Evolutionary conservation across 2,329 filamentous ascomycete genomes (phyloP), one percentile per base, ranked within the genome.

Genomic region (Shiraia bambusicola): DNA sequence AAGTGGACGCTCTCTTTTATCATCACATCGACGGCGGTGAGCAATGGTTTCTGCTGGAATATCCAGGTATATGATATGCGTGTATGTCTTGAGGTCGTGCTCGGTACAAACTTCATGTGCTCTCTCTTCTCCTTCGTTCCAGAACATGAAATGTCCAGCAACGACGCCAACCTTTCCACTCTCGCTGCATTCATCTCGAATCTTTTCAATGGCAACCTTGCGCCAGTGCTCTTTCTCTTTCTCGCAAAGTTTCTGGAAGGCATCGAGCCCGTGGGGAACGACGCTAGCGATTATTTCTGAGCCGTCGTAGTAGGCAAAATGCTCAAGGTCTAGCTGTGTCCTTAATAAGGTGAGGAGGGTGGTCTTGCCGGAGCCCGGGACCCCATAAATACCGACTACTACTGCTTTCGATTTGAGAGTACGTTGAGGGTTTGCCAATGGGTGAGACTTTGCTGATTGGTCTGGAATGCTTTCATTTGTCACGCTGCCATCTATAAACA

Each of bases 51-150:
- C 51, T 0, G 69, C 47, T 2, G 67, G 50, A 1, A 72, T 52
- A 30, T 78, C 61, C 19, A 84, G 53, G 51, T 84, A 84, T 10
- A 85, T 30, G 11, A 86, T 78, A 49, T 84, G 79, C 0, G 78
- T 81, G 55, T 73, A 84, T 0, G 60, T 69, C 0, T 66, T 30
- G 3, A 74, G 34, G 41, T 84, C 80, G 6, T 52, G 63, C 2
- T 60, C 9, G 0, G 76, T 82, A 36, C 61, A 70, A 0, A 79
- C 70, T 12, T 22, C 16, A 2, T 17, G 1, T 3, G 37, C 39
- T 24, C 11, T 9, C 3, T 16, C 27, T 14, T 56, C 43, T 0
- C 70, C 52, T 1, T 56, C 69, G 0, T 45, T 3, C 76, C 77
- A 82, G 49, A 83, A 77, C 66, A 76, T 77, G 54, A 70, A 76